Evolutionary conservation across 148 eudicot genomes (phyloP), one percentile per base, ranked within the genome.

Genomic region (Camellia sinensis): DNA sequence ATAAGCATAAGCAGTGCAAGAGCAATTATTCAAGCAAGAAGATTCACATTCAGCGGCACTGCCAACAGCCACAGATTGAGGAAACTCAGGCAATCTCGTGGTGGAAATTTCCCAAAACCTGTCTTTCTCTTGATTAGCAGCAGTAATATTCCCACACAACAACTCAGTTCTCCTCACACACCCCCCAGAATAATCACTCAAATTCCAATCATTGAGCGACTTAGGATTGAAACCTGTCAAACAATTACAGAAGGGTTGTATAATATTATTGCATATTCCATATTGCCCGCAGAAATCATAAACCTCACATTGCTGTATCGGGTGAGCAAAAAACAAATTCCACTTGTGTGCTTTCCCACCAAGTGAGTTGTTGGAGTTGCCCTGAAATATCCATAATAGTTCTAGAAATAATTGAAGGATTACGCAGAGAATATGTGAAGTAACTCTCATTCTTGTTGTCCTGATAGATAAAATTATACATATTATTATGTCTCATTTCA

Each of bases 321-420:
- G 90, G 22, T 85, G 81, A 6, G 86, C 66, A 87, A 1, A 29
- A 29, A 29, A 29, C 37, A 29, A 29, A 29, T 29, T 29, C 37
- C 37, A 29, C 37, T 29, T 80, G 37, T 5, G 83, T 41, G 11
- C 22, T 69, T 0, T 85, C 84, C 44, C 85, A 50, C 90, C 90
- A 87, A 12, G 82, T 66, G 1, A 81, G 41, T 64, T 78, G 80
- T 80, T 81, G 67, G 53, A 87, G 62, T 59, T 85, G 90, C 8
- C 90, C 90, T 45, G 86, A 85, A 44, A 52, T 22, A 77, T 81
- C 85, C 84, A 87, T 83, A 43, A 83, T 81, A 71, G 83, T 81
- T 75, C 87, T 67, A 22, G 87, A 80, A 4, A 57, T 79, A 37
- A 81, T 12, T 0, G 75, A 10, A 6, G 56, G 9, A 17, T 87